Evolutionary conservation across 805 yeast species (phyloP).

Genomic region (Debaryomyces castellii): DNA sequence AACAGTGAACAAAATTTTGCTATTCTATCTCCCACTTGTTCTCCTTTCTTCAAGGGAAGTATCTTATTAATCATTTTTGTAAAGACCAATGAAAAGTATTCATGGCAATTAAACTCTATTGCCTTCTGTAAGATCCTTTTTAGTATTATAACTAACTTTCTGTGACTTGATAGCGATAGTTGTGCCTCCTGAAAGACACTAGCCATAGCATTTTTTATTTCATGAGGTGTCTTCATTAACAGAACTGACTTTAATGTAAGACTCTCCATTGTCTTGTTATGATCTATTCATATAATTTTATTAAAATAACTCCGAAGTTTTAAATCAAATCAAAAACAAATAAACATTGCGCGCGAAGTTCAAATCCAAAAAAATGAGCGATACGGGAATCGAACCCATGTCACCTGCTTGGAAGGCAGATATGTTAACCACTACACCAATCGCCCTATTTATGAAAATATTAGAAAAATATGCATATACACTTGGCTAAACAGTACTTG

Average conservation of each 20-base stretch:
- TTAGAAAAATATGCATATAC: not conserved
- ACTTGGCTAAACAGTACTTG: no score
- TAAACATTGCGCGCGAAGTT: not conserved
- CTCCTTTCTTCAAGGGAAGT: constrained; percentile 66
- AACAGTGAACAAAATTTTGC: constrained; percentile 67
- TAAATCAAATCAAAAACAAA: not conserved
- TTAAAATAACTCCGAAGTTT: not conserved
- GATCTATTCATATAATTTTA: not conserved
- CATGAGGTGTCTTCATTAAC: constrained; percentile 19
- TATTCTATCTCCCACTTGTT: constrained; percentile 70
- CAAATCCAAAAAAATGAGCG: constrained; percentile 49
- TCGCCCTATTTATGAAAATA: constrained; percentile 49
- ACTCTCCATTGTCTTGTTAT: constrained; percentile 3
- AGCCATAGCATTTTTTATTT: constrained; percentile 46
- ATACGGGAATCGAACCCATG: constrained; percentile 95
- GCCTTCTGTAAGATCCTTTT: constrained; percentile 60
- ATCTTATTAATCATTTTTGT: constrained; percentile 62
- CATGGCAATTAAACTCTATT: constrained; percentile 49
- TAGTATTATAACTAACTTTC: constrained; percentile 66
- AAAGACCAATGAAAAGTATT: constrained; percentile 60
- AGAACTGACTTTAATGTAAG: constrained; percentile 17
- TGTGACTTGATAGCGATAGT: constrained; percentile 67
- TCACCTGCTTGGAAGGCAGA: constrained; percentile 93
- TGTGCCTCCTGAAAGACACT: constrained; percentile 83
- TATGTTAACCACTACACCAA: constrained; percentile 92